These are phyloP conservation scores for Citrus cavaleriei DNA, from an alignment of 345 rosid species.

Conservation along the genomic window DNA sequence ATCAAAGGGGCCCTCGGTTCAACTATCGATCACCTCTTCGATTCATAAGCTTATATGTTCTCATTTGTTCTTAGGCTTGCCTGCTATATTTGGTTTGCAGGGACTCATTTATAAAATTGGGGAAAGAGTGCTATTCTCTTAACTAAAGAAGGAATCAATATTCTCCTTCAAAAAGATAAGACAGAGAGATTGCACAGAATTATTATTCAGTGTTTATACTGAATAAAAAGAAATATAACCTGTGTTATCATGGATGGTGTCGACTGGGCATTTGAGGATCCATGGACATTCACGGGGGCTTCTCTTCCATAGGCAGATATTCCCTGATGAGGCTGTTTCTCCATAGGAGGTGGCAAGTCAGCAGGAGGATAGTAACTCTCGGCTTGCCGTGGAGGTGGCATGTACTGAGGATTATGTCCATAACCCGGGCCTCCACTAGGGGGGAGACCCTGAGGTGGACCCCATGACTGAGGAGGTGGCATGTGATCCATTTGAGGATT, in stretches of 20 bases:
- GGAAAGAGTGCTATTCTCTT: not conserved
- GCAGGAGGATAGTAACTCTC: constrained; percentile 83
- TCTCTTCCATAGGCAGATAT: constrained; percentile 97
- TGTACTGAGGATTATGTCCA: constrained; percentile 71
- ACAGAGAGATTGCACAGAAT: not conserved
- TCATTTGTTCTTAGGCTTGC: not conserved
- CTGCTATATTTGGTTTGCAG: not conserved
- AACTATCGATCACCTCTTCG: not conserved
- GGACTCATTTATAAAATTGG: not conserved
- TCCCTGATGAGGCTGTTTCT: constrained; percentile 94
- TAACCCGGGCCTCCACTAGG: constrained; percentile 72
- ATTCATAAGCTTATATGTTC: not conserved
- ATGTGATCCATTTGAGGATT: constrained; percentile 79
- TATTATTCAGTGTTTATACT: not conserved
- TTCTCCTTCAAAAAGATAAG: not conserved
- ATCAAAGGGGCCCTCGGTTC: not conserved
- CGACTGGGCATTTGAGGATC: constrained; percentile 50
- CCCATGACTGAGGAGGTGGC: constrained; percentile 92
- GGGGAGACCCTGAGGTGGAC: constrained; percentile 82
- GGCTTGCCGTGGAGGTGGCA: constrained; percentile 79
- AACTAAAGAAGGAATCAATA: not conserved
- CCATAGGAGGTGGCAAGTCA: constrained; percentile 81
- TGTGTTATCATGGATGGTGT: constrained; percentile 94
- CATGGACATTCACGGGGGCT: constrained; percentile 71
- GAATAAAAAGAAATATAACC: constrained; percentile 35